Evolutionary conservation across 163 green algal genomes (phyloP).

Genomic region (Chlamydomonas reinhardtii): DNA sequence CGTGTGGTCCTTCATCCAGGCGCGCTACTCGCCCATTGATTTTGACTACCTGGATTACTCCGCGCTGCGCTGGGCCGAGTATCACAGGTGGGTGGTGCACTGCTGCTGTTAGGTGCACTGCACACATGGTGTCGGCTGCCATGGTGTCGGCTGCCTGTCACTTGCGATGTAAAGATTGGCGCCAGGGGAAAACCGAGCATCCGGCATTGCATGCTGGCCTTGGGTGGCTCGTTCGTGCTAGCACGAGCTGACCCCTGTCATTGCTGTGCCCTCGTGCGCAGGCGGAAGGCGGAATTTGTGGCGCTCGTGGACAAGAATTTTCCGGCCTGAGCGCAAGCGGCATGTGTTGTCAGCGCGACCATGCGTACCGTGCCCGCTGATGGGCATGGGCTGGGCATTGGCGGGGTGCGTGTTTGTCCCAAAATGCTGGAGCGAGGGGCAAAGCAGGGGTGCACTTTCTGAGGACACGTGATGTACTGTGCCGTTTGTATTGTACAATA

Average conservation of each 20-base stretch:
- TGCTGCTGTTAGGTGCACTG: not conserved
- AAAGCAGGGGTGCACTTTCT: no score
- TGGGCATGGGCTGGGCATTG: no score
- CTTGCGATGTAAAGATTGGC: no score
- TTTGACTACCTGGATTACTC: conserved; percentile 94
- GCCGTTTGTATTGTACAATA: no score
- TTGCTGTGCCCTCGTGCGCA: not conserved
- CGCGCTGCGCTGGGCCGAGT: conserved; percentile 76
- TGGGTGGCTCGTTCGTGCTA: no score
- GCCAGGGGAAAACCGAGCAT: no score
- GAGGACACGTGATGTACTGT: no score
- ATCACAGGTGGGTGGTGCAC: conserved; percentile 61
- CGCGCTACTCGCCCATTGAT: conserved; percentile 86
- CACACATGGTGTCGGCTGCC: not conserved
- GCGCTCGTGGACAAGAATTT: conserved; percentile 4
- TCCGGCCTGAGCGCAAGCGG: not conserved
- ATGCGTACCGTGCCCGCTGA: no score
- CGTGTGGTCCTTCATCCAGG: conserved; percentile 89
- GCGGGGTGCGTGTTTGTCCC: no score
- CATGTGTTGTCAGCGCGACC: not conserved
- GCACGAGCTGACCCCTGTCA: not conserved
- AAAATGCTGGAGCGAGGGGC: no score
- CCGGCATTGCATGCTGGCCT: no score
- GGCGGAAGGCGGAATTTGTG: conserved; percentile 36
- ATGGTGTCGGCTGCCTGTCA: no score